Conservation (phyloP, 1,139 yeast genomes). For the Diutina ranongensis region DNA sequence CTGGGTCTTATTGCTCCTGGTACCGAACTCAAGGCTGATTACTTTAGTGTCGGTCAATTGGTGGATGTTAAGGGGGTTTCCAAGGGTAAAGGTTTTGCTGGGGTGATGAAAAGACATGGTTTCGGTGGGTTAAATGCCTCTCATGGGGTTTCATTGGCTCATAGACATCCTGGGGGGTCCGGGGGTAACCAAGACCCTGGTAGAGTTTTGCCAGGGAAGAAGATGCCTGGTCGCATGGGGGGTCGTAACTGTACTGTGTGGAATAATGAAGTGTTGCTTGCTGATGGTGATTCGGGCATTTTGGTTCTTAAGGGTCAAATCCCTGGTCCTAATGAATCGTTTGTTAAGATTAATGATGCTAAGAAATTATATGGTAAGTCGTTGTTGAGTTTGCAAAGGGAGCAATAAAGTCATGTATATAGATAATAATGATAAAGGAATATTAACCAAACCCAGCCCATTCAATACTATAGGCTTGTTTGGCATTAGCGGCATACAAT, state of each 20-base stretch:
- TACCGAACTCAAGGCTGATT: slow-evolving; percentile 69
- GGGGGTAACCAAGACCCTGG: slow-evolving; percentile 96
- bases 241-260: slow-evolving; percentile 60
- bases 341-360: slow-evolving; percentile 72
- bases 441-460: slow-evolving; percentile 5
- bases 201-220: slow-evolving; percentile 91
- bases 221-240: slow-evolving; percentile 98
- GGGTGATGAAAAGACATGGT: slow-evolving; percentile 97
- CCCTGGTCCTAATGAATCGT: slow-evolving; percentile 78
- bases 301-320: slow-evolving; percentile 81
- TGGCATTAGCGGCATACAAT: neutral
- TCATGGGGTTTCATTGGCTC: slow-evolving; percentile 92
- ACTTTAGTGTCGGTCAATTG: slow-evolving; percentile 70
- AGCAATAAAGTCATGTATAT: slow-evolving; percentile 1
- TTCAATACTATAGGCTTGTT: neutral
- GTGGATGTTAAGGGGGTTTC: slow-evolving; percentile 72
- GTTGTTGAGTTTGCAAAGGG: neutral
- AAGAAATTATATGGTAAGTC: slow-evolving; percentile 21
- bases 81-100: slow-evolving; percentile 96
- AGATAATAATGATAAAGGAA: too few species aligned
- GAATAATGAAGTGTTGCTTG: slow-evolving; percentile 67
- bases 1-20: slow-evolving; percentile 68
- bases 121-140: slow-evolving; percentile 85
- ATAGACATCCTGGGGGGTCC: slow-evolving; percentile 94
- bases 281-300: slow-evolving; percentile 72